A percentile compares a stretch with the other conserved stretches of the same genome.
phyloP scores from a whole-genome alignment of 148 eudicot species.

The Rhododendron molle region DNA sequence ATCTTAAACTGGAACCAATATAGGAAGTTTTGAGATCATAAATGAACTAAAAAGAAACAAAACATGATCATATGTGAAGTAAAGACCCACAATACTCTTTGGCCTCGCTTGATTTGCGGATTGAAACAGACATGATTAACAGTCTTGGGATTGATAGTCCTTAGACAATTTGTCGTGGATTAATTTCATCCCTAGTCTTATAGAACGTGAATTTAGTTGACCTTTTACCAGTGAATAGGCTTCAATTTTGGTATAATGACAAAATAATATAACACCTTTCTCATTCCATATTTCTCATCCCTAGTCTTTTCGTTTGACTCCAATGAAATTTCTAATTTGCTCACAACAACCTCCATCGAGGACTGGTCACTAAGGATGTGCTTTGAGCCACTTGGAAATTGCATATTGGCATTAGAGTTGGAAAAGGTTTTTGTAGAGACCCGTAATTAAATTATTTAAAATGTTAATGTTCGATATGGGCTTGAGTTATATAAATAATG shows the following conservation, averaged over 20 bases:
- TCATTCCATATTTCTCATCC: neutral
- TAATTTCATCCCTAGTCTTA: neutral
- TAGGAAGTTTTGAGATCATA: neutral
- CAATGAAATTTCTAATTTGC: neutral
- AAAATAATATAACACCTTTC: neutral
- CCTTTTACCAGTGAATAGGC: neutral
- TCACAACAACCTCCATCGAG: neutral
- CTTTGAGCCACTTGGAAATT: neutral
- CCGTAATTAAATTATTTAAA: too few species aligned
- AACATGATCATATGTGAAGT: neutral
- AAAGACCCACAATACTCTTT: neutral
- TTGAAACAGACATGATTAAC: neutral
- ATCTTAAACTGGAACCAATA: neutral
- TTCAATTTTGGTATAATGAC: neutral
- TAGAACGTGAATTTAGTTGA: neutral
- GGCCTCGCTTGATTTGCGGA: neutral
- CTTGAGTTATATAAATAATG: too few species aligned
- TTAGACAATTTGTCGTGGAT: too few species aligned
- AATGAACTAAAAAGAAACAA: neutral
- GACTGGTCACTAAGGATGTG: neutral
- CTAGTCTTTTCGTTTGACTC: neutral
- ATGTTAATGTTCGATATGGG: too few species aligned
- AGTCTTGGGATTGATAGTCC: too few species aligned
- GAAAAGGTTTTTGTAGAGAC: too few species aligned
- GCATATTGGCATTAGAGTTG: neutral